These are phyloP conservation scores for Stagonosporopsis tanaceti DNA, from an alignment of 2,329 filamentous ascomycete species.

Conservation along the genomic window DNA sequence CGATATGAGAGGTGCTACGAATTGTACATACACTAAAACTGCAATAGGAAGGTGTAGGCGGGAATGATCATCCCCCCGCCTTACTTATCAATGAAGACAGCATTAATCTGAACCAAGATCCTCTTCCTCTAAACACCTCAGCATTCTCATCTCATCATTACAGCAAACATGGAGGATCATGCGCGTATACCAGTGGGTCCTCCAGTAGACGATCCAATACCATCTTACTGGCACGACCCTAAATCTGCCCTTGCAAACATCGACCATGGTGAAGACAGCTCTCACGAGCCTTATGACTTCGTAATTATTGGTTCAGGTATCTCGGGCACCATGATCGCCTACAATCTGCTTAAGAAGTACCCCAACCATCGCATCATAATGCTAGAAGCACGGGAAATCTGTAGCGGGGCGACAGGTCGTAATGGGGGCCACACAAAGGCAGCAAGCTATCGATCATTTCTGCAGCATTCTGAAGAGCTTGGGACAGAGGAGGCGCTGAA, in stretches of 20 bases:
- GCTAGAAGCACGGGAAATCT: slow-evolving; percentile 51
- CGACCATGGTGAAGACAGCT: slow-evolving; percentile 34
- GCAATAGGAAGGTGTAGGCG: slow-evolving; percentile 15
- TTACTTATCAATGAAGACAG: slow-evolving; percentile 1
- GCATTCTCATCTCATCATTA: neutral
- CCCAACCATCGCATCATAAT: slow-evolving; percentile 42
- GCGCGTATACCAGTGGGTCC: slow-evolving; percentile 40
- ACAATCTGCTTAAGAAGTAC: slow-evolving; percentile 39
- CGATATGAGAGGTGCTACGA: neutral
- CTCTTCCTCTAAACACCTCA: neutral
- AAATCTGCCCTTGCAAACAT: slow-evolving; percentile 48
- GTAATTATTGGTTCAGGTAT: slow-evolving; percentile 53
- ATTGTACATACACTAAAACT: slow-evolving; percentile 4
- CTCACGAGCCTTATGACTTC: slow-evolving; percentile 43
- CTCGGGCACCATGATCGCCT: slow-evolving; percentile 49
- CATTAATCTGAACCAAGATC: neutral
- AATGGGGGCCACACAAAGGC: slow-evolving; percentile 61
- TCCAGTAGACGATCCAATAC: slow-evolving; percentile 45
- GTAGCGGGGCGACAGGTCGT: slow-evolving; percentile 52
- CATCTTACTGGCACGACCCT: slow-evolving; percentile 54
- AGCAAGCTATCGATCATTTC: slow-evolving; percentile 61
- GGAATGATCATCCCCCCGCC: slow-evolving; percentile 10
- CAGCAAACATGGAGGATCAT: slow-evolving; percentile 38
- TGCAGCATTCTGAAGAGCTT: slow-evolving; percentile 55
- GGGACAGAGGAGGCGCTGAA: slow-evolving; percentile 59